Base-by-base conservation (phyloP, 805 yeast genomes). In the Lipomyces orientalis region DNA sequence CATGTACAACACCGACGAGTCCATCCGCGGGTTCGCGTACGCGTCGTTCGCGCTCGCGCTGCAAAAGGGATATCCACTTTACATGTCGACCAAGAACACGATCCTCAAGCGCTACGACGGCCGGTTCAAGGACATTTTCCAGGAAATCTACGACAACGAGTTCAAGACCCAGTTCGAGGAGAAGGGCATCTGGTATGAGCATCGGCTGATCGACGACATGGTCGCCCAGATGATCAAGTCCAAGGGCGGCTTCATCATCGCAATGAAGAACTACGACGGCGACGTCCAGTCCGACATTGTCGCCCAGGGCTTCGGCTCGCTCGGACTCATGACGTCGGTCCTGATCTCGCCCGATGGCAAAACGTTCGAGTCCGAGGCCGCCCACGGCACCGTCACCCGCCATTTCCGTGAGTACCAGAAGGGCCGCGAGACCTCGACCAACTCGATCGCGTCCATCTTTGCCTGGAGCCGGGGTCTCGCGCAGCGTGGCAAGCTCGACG, bases 361-460 rank as follows among this genome's bases (percentile, higher is more conserved):
- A 83, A 89, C 97, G 14, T 93, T 91, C 79, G 98, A 94, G 83
- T 83, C 93, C 64, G 98, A 94, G 84, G 98, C 98, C 67, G 98
- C 98, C n/a, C 98, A 94, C 79, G 98, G 98, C 65, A 94, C 98
- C 14, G 98, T 94, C 74, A 94, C 98, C 58, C 90, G 98, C 83
- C 98, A 94, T 80, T 94, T 85, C 83, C 90, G 98, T 83, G 95
- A 89, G 81, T 92, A 91, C 81, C 98, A 94, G 82, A 91, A 90
- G 81, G 98, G 98, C 73, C 91, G 93, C 79, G 98, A 93, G 82
- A 94, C 98, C 22, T 91, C 97, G 6, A 94, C 98, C 66, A 94
- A 94, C 82, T 93, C 98, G 19, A 94, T 94, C 80, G 98, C 98
- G 2, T 93, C 97, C 14, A 94, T 94, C 74, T 94, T 90, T 77